Base-by-base conservation (phyloP, 768 basidiomycete species). In the Phaffia australis region DNA sequence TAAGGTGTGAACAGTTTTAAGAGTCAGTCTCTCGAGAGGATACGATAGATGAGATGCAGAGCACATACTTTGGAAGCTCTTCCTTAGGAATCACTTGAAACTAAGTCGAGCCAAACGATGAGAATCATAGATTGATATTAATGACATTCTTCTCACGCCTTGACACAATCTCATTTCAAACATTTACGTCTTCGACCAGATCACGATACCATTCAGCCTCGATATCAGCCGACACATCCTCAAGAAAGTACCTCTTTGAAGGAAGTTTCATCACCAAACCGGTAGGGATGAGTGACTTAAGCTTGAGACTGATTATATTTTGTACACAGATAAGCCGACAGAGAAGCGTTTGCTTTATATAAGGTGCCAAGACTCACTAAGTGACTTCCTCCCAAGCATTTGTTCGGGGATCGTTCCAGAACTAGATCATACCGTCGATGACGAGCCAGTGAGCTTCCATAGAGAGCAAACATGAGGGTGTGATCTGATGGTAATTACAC, bases 251-350 rank as follows among this genome's bases (percentile, higher is more conserved):
- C 2, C 62, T 49, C 19, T 52, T 58, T 19, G 61, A 64, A 23
- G 56, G 62, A 0, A 69, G 67, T 23, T 21, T 46, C 62, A 63
- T 63, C 14, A 56, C 52, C 50, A 69, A 51, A 8, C 67, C 67
- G 5, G 56, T 63, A 4, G 67, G 67, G 30, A 69, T 64, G 19
- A 69, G 52, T 7, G 56, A 58, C n/a, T 64, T 58, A 42, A 69
- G 57, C 18, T 42, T 48, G 23, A 50, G 47, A 56, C 63, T 64
- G 62, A 8, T 9, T 3, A 51, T 21, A 42, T 18, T 11, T 3
- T 42, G 14, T 19, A 23, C 29, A 30, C 7, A 61, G 60, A 25
- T 49, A 42, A 15, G 32, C 11, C 3, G 23, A 32, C 9, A 48
- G 0, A 56, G 46, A 16, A 47, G 23, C 2, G 30, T 6, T 60